These are phyloP conservation scores for Ganoderma lingzhi DNA, from an alignment of 1,284 basidiomycete species.

Conservation along the genomic window DNA sequence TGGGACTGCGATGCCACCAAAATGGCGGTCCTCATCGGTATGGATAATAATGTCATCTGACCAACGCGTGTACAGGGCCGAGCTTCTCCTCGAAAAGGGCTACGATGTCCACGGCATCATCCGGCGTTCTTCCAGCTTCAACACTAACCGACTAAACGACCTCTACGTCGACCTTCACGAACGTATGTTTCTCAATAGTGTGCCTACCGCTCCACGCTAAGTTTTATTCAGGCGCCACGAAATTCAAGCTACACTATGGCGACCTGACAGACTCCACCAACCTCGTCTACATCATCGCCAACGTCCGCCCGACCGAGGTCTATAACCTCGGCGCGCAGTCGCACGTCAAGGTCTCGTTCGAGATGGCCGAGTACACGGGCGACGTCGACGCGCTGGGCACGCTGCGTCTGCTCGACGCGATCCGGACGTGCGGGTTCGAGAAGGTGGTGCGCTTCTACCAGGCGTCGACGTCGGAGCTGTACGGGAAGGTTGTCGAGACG, in stretches of 20 bases:
- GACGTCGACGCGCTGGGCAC: constrained; percentile 94
- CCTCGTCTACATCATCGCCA: constrained; percentile 91
- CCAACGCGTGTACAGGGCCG: constrained; percentile 59
- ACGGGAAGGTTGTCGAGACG: constrained; percentile 91
- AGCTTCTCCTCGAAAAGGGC: constrained; percentile 85
- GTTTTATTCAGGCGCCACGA: constrained; percentile 65
- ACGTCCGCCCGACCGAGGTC: constrained; percentile 90
- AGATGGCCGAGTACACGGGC: constrained; percentile 96
- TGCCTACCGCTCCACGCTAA: constrained; percentile 6
- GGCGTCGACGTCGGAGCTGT: constrained; percentile 93
- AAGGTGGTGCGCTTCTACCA: constrained; percentile 91
- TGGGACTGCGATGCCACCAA: too few species aligned
- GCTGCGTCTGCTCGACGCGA: constrained; percentile 89
- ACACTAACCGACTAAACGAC: constrained; percentile 90
- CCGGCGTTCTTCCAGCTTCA: constrained; percentile 93
- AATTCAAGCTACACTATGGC: constrained; percentile 91
- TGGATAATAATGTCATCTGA: neutral
- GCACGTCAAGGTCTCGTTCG: constrained; percentile 96
- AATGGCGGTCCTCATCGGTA: too few species aligned
- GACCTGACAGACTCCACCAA: constrained; percentile 94
- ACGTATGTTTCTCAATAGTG: constrained; percentile 11
- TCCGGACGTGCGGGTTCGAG: constrained; percentile 90
- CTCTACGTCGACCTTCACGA: constrained; percentile 90
- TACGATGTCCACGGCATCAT: constrained; percentile 95
- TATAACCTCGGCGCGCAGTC: constrained; percentile 97